Conservation (phyloP, 1,284 basidiomycete species). For the Tilletia caries region DNA sequence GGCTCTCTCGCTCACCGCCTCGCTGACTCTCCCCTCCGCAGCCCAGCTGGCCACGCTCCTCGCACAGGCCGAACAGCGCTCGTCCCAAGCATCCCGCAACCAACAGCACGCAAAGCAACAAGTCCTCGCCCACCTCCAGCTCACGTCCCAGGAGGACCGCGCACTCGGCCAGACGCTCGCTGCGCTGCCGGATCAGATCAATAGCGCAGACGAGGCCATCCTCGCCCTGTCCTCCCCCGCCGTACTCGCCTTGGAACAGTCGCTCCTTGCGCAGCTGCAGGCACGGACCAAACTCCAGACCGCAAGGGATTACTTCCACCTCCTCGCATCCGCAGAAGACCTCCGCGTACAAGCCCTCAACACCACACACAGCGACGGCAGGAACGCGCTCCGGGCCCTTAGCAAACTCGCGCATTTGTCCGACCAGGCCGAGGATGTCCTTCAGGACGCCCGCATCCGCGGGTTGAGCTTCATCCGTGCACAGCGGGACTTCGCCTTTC, state of each 20-base stretch:
- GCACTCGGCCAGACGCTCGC: conserved; percentile 12
- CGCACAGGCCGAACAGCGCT: not conserved
- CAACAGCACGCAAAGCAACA: not conserved
- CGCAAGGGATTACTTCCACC: conserved; percentile 30
- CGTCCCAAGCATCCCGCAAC: not conserved
- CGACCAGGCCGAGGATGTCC: conserved; percentile 22
- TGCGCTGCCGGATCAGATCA: conserved; percentile 27
- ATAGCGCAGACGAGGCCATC: conserved; percentile 28
- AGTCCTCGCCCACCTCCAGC: not conserved
- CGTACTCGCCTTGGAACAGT: not conserved
- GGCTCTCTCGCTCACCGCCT: not conserved
- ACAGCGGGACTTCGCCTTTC: conserved; percentile 28
- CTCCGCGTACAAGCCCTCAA: conserved; percentile 22
- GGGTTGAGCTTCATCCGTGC: conserved; percentile 32
- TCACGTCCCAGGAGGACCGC: not conserved
- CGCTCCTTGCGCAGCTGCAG: conserved; percentile 24
- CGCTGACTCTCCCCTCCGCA: not conserved
- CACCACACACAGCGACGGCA: conserved; percentile 4
- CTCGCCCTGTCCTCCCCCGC: conserved; percentile 22
- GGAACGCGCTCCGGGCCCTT: conserved; percentile 16
- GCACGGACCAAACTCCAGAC: conserved; percentile 28
- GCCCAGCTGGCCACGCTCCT: not conserved
- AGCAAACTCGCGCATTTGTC: conserved; percentile 24
- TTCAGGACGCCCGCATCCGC: not conserved
- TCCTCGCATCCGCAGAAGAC: conserved; percentile 36